Base-by-base conservation (phyloP, 2,329 filamentous ascomycete species). In the Neonectria hederae region DNA sequence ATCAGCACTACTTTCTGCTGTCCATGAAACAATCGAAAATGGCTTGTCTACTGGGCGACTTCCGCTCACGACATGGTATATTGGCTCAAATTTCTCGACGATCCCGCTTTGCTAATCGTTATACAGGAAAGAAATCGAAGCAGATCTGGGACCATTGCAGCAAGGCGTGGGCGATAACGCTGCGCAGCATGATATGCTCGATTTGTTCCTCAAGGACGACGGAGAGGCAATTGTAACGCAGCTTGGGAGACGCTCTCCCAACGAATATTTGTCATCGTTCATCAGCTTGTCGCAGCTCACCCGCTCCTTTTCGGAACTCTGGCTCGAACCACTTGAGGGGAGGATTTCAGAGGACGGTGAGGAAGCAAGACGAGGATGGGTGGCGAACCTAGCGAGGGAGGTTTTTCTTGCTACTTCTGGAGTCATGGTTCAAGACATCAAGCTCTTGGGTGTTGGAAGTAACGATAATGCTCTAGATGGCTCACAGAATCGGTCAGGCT, bases 51-150 rank as follows among this genome's bases (percentile, higher is more conserved):
- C 67, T 30, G 76, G 74, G 14, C 70, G 59, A 40, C 65, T 77
- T 5, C 71, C 77, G 2, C 68, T 80, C 0, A 69, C 65, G 28
- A 78, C 78, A 42, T 81, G 79, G 78, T 78, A 74, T 48, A 75
- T 61, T 30, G 1, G 5, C 4, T 59, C 4, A 22, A 42, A 9
- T 14, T 32, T 32, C 11, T n/a, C 38, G 17, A 19, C 4, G 6
- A 9, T 46, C 9, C 19, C 5, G 21, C 7, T 7, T 43, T n/a
- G 38, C 65, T 72, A 22, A 68, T 46, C 28, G n/a, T 21, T 13
- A 26, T n/a, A 9, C 19, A 76, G 74, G 76, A 69, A 73, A 56
- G 72, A 77, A 49, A 72, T 76, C 5, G 58, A 66, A 6, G 57
- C 66, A 6, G 55, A 53, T 45, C 49, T 67, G 17, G 65, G 58